Conservation (phyloP, 345 rosid genomes). For the Dovyalis caffra region DNA sequence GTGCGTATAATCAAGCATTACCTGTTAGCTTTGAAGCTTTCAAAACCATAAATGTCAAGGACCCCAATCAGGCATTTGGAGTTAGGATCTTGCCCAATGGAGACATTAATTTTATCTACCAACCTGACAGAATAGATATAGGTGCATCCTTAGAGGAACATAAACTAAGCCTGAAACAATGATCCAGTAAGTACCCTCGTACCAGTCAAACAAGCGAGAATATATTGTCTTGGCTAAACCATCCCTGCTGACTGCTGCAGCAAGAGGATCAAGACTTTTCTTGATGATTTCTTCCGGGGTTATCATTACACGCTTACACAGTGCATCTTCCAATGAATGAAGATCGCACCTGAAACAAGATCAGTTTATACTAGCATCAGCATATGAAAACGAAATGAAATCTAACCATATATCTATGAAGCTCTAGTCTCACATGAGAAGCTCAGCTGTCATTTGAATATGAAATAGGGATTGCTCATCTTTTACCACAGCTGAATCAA, state of each 20-base stretch:
- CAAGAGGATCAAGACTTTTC: constrained; percentile 72
- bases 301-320: constrained; percentile 76
- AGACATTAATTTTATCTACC: constrained; percentile 47
- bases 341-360: constrained; percentile 66
- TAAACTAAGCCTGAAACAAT: constrained; percentile 1
- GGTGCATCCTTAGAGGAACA: constrained; percentile 2
- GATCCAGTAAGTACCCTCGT: constrained; percentile 18
- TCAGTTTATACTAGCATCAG: constrained; percentile 6
- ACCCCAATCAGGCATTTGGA: constrained; percentile 74
- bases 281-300: constrained; percentile 83
- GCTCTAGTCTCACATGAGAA: constrained; percentile 55
- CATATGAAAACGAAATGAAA: constrained; percentile 12
- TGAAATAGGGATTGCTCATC: constrained; percentile 66
- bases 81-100: constrained; percentile 33
- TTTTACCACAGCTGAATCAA: constrained; percentile 62
- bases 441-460: constrained; percentile 71
- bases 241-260: constrained; percentile 79
- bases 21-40: constrained; percentile 88
- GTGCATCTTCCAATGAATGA: constrained; percentile 61
- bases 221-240: constrained; percentile 92
- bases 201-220: constrained; percentile 87
- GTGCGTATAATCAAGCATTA: constrained; percentile 24
- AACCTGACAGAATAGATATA: constrained; percentile 49
- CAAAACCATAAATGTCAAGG: constrained; percentile 93
- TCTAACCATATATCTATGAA: constrained; percentile 17